Evolutionary conservation across 2,329 filamentous ascomycete species (phyloP).

Genomic region (Aureobasidium leucospermi): DNA sequence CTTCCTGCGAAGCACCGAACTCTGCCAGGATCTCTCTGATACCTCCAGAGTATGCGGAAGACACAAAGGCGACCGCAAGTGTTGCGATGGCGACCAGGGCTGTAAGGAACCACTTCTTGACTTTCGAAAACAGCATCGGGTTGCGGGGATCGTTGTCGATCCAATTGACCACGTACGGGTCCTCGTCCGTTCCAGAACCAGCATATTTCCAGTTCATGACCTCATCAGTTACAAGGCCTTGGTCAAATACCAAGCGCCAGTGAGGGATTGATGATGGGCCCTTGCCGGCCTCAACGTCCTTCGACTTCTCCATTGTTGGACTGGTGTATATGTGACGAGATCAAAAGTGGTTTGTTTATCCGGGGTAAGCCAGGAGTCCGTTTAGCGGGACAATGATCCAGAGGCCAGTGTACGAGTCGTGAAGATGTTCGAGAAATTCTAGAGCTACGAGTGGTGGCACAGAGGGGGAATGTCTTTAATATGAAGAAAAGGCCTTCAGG

Average conservation of each 20-base stretch:
- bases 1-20: slow-evolving; percentile 46
- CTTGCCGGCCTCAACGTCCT: slow-evolving; percentile 26
- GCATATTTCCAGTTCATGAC: slow-evolving; percentile 27
- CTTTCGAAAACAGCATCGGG: slow-evolving; percentile 51
- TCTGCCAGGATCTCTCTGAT: slow-evolving; percentile 46
- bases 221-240: slow-evolving; percentile 28
- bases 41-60: slow-evolving; percentile 59
- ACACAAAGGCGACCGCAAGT: slow-evolving; percentile 61
- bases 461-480: background rate
- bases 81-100: slow-evolving; percentile 58
- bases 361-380: background rate
- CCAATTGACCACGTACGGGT: slow-evolving; percentile 62
- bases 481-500: background rate
- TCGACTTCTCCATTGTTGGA: slow-evolving; percentile 3
- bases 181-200: slow-evolving; percentile 52
- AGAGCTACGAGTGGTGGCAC: background rate
- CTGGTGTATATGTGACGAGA: background rate
- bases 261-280: slow-evolving; percentile 20
- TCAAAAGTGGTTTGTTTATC: background rate
- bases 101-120: slow-evolving; percentile 61
- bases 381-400: background rate
- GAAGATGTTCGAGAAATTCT: background rate
- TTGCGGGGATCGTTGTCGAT: slow-evolving; percentile 60
- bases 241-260: slow-evolving; percentile 26
- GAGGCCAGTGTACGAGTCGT: background rate